Base-by-base conservation (phyloP, 495 filamentous ascomycete species). In the Hypoxylon lenormandii region DNA sequence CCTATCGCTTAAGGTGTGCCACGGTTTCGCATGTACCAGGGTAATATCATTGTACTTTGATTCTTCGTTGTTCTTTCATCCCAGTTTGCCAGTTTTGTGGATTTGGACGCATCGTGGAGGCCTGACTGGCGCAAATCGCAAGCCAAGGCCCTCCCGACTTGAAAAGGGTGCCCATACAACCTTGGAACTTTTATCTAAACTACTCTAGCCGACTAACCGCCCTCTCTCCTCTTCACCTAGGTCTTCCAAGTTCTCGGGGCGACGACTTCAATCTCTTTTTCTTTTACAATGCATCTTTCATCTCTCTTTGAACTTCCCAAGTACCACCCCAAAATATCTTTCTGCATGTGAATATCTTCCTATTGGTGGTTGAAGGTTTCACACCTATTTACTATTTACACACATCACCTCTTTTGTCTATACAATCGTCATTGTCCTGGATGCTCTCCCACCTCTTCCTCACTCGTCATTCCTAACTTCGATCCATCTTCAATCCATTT, bases 131-230 rank as follows among this genome's bases (percentile, higher is more conserved):
- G 30, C 30, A 33, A 4, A 33, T 11, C 10, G 30, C 10, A 8
- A 7, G 30, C 30, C 10, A 33, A 33, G 30, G 30, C 30, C 30
- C 10, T 7, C 30, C 30, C n/a, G n/a, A n/a, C n/a, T n/a, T n/a
- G n/a, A 45, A 58, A 62, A 58, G 59, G 51, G 58, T 65, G 56
- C 61, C 55, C 38, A 51, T 49, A 53, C 65, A 40, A 59, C 52
- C 47, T 53, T 61, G 57, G n/a, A 62, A 45, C 66, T 66, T 57
- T 46, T 50, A 33, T 50, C 11, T 55, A 48, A 64, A 33, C 38
- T 37, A 51, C n/a, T n/a, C n/a, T n/a, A n/a, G n/a, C n/a, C n/a
- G 37, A 56, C 50, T 62, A 70, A 40, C 56, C 67, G 67, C 67
- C 57, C 33, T 1, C 62, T 58, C 37, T 61, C 50, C 55, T 61